A percentile compares a stretch with the other conserved stretches of the same genome.
These are phyloP conservation scores for Claviceps humidiphila DNA, from an alignment of 2,329 filamentous ascomycete genomes.

Conservation along the genomic window DNA sequence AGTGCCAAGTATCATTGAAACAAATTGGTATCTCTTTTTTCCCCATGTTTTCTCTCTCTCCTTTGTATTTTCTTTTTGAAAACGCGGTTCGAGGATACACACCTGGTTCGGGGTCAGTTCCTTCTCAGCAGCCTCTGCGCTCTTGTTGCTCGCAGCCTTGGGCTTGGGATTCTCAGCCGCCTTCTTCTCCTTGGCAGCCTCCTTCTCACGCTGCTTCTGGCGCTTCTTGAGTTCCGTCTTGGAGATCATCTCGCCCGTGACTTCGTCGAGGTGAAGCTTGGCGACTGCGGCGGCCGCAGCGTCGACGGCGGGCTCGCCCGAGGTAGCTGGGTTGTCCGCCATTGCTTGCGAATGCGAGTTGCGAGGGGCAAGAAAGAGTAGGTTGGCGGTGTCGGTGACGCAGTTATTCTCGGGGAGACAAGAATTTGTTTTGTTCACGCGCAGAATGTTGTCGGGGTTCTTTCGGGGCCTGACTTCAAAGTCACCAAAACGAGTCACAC, in stretches of 20 bases:
- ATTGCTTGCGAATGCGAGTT: slow-evolving; percentile 10
- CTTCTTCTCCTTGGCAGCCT: slow-evolving; percentile 81
- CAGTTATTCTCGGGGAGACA: too few species aligned
- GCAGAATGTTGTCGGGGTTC: too few species aligned
- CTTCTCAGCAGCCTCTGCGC: slow-evolving; percentile 50
- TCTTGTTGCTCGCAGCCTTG: slow-evolving; percentile 30
- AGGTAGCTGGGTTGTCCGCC: slow-evolving; percentile 19
- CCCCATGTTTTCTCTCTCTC: background rate
- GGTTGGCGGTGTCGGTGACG: too few species aligned
- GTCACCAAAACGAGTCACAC: too few species aligned
- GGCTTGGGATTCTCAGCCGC: slow-evolving; percentile 61
- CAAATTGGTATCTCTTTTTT: background rate
- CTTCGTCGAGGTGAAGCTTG: slow-evolving; percentile 79
- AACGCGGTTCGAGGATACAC: background rate
- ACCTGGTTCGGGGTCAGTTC: slow-evolving; percentile 43
- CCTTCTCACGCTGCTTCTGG: slow-evolving; percentile 78
- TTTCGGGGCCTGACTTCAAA: too few species aligned
- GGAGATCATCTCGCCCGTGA: slow-evolving; percentile 77
- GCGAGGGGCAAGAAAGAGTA: background rate
- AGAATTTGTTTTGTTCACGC: too few species aligned
- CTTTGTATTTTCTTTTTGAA: background rate
- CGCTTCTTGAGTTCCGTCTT: slow-evolving; percentile 90
- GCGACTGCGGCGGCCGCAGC: slow-evolving; percentile 44
- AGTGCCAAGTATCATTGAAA: background rate
- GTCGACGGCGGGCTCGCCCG: slow-evolving; percentile 27